phyloP scores from a whole-genome alignment of 176 grass and related monocot genomes.

The Juncus inflexus region DNA sequence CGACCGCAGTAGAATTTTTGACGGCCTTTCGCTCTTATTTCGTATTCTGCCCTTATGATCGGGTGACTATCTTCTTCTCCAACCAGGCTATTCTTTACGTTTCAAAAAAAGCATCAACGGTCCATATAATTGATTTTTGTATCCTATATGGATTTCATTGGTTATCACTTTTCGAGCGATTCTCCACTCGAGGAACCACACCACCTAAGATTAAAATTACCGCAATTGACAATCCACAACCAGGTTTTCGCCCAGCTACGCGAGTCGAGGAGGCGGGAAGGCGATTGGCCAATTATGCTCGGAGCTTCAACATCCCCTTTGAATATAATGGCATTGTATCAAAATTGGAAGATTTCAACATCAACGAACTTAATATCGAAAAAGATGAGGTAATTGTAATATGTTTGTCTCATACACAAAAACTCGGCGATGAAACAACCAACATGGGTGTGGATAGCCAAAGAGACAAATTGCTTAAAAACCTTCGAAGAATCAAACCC shows the following conservation, averaged over 20 bases:
- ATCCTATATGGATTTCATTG: constrained; percentile 48
- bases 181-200: constrained; percentile 13
- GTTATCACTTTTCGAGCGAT: constrained; percentile 31
- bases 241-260: constrained; percentile 33
- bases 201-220: constrained; percentile 41
- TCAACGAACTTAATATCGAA: not conserved
- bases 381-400: too few relatives aligned
- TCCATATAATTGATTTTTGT: constrained; percentile 43
- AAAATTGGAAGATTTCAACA: constrained; percentile 31
- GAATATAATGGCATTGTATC: constrained; percentile 39
- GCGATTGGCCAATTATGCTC: constrained; percentile 38
- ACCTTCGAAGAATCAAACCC: constrained; percentile 39
- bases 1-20: too few relatives aligned
- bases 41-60: constrained; percentile 31
- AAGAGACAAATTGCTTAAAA: constrained; percentile 34
- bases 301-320: constrained; percentile 29
- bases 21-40: not conserved
- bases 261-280: constrained; percentile 35
- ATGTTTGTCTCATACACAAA: constrained; percentile 5
- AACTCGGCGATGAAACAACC: constrained; percentile 33
- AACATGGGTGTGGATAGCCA: constrained; percentile 21
- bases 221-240: constrained; percentile 33
- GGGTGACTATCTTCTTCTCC: constrained; percentile 15
- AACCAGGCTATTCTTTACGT: constrained; percentile 30
- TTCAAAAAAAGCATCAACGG: constrained; percentile 22